Percentiles rank a stretch among this genome's conserved stretches.
These are phyloP conservation scores for Epicoccum nigrum DNA, from an alignment of 2,329 filamentous ascomycete genomes.

Conservation along the genomic window DNA sequence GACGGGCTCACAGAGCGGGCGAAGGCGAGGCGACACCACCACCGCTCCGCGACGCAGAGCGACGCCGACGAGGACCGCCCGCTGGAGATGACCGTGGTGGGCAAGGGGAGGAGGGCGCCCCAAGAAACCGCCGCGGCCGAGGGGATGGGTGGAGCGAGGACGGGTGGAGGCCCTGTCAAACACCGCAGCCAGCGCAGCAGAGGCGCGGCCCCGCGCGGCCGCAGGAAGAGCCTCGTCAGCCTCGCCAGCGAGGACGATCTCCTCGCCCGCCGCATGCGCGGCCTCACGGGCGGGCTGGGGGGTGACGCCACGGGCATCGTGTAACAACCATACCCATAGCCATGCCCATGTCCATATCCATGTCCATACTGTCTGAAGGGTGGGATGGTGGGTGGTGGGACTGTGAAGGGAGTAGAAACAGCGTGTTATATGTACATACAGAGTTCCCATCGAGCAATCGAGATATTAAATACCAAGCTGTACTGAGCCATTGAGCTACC, in stretches of 20 bases:
- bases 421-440: too few species aligned
- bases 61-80: conserved; percentile 81
- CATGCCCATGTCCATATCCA: too few species aligned
- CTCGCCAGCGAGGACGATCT: conserved; percentile 57
- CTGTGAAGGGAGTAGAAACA: too few species aligned
- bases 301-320: too few species aligned
- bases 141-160: not conserved
- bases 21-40: conserved; percentile 52
- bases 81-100: conserved; percentile 72
- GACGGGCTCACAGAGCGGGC: conserved; percentile 52
- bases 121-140: conserved; percentile 21
- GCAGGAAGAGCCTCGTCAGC: conserved; percentile 52
- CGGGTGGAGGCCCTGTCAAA: not conserved
- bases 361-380: too few species aligned
- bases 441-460: too few species aligned
- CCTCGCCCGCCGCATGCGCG: conserved; percentile 56
- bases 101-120: conserved; percentile 30
- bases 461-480: too few species aligned
- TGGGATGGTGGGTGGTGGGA: too few species aligned
- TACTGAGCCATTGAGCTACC: too few species aligned
- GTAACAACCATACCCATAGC: too few species aligned
- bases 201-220: conserved; percentile 35
- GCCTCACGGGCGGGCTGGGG: conserved; percentile 50
- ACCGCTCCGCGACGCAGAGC: conserved; percentile 60
- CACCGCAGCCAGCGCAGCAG: conserved; percentile 24